Percentiles rank a stretch among this genome's conserved stretches.
Conservation (phyloP, 305 asterid genomes). For the Plantago coronopus region DNA sequence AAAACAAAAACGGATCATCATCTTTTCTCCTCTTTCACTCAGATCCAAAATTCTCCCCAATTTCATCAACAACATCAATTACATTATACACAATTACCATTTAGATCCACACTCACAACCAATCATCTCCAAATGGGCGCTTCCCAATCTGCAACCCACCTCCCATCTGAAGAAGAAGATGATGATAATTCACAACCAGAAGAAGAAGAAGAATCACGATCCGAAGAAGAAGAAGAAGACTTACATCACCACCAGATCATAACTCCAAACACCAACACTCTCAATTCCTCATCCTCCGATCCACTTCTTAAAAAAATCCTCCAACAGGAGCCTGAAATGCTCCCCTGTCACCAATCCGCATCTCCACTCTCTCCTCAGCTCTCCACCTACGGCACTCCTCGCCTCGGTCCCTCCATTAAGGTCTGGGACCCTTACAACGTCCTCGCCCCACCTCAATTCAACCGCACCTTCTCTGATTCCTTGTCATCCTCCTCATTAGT, state of each 20-base stretch:
- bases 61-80: too few relatives aligned
- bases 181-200: neutral
- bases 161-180: conserved; percentile 44
- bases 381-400: conserved; percentile 76
- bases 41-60: neutral
- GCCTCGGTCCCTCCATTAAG: conserved; percentile 82
- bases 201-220: conserved; percentile 29
- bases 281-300: neutral
- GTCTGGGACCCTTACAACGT: conserved; percentile 97
- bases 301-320: conserved; percentile 63
- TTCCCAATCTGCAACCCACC: conserved; percentile 57
- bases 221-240: conserved; percentile 42
- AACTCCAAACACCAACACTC: conserved; percentile 22
- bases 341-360: conserved; percentile 90
- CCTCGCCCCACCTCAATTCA: conserved; percentile 59
- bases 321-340: conserved; percentile 93
- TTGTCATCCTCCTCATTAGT: neutral
- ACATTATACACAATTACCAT: too few relatives aligned
- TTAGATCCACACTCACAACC: too few relatives aligned
- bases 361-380: conserved; percentile 96
- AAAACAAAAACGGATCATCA: too few relatives aligned
- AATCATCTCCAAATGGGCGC: conserved; percentile 46
- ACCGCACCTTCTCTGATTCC: conserved; percentile 24
- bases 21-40: neutral
- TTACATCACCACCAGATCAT: conserved; percentile 12